Percentiles rank a stretch among this genome's conserved stretches.
Conservation (phyloP, 1,139 yeast genomes). For the Candida labiduridarum region DNA sequence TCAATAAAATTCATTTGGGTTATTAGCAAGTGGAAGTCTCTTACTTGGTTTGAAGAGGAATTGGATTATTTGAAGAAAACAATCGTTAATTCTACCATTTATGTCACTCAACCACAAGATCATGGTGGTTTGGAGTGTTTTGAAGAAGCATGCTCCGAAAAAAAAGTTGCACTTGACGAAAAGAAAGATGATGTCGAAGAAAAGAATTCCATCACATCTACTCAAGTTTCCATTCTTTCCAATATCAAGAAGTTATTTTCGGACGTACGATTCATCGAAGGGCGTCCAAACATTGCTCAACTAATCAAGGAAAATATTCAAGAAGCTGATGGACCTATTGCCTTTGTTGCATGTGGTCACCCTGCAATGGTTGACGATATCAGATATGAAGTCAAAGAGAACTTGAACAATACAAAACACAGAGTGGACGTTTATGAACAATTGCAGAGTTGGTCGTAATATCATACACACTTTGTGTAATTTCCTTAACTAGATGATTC, state of each 20-base stretch:
- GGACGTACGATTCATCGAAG: conserved; percentile 28
- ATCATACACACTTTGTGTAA: too few species aligned
- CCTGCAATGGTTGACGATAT: conserved; percentile 52
- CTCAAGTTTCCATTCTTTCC: conserved; percentile 11
- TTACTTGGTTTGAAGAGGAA: conserved; percentile 41
- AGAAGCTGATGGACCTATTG: conserved; percentile 42
- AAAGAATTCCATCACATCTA: conserved; percentile 7
- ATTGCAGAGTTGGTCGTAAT: conserved; percentile 33
- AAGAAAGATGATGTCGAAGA: conserved; percentile 22
- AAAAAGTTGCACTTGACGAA: not conserved
- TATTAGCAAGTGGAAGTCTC: conserved; percentile 43
- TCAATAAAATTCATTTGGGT: conserved; percentile 37
- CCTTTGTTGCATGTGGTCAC: conserved; percentile 51
- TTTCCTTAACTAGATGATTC: too few species aligned
- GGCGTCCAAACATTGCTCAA: conserved; percentile 31
- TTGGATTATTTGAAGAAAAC: conserved; percentile 26
- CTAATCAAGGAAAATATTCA: conserved; percentile 28
- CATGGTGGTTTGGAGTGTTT: conserved; percentile 10
- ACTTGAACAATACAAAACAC: conserved; percentile 26
- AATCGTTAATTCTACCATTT: conserved; percentile 30
- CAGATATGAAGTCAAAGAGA: conserved; percentile 31
- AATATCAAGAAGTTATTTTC: conserved; percentile 17
- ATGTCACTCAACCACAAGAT: conserved; percentile 31
- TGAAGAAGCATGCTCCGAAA: conserved; percentile 2
- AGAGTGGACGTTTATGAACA: conserved; percentile 51